These are phyloP conservation scores for Penicillium tannophilum DNA, from an alignment of 495 filamentous ascomycete genomes.

Conservation along the genomic window DNA sequence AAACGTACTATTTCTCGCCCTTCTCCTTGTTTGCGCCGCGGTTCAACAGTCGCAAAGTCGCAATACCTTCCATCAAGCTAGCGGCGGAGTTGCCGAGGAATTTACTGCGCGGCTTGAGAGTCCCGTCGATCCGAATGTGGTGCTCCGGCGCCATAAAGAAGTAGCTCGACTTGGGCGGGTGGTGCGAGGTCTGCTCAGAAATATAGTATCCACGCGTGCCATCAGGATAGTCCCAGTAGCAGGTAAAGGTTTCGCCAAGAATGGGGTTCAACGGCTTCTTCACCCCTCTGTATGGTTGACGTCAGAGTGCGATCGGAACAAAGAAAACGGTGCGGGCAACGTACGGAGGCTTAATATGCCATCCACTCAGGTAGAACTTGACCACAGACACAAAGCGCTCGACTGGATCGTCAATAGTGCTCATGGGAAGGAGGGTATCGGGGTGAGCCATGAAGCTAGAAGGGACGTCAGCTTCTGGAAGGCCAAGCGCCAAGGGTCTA, in stretches of 20 bases:
- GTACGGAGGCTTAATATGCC: constrained; percentile 98
- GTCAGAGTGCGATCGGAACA: constrained; percentile 11
- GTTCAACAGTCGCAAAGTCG: constrained; percentile 82
- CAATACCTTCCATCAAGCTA: constrained; percentile 97
- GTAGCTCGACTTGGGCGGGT: constrained; percentile 97
- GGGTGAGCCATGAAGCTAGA: constrained; percentile 98
- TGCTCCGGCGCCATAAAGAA: constrained; percentile 98
- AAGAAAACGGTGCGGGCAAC: constrained; percentile 31
- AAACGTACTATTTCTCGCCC: constrained; percentile 84
- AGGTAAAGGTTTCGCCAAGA: constrained; percentile 91
- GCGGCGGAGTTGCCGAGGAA: constrained; percentile 97
- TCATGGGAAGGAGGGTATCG: constrained; percentile 88
- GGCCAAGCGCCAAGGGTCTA: not conserved
- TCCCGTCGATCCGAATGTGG: constrained; percentile 92
- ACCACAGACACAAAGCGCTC: constrained; percentile 91
- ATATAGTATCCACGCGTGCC: constrained; percentile 90
- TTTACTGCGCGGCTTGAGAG: constrained; percentile 92
- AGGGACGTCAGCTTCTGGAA: not conserved
- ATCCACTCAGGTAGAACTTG: constrained; percentile 97
- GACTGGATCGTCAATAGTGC: constrained; percentile 84
- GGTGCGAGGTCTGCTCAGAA: constrained; percentile 93
- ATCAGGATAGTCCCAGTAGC: constrained; percentile 93
- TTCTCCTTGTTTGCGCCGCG: constrained; percentile 60
- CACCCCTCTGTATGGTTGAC: constrained; percentile 66
- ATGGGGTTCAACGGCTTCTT: constrained; percentile 99